Base-by-base conservation (phyloP, 805 yeast genomes). In the Danielia reshetovae region DNA sequence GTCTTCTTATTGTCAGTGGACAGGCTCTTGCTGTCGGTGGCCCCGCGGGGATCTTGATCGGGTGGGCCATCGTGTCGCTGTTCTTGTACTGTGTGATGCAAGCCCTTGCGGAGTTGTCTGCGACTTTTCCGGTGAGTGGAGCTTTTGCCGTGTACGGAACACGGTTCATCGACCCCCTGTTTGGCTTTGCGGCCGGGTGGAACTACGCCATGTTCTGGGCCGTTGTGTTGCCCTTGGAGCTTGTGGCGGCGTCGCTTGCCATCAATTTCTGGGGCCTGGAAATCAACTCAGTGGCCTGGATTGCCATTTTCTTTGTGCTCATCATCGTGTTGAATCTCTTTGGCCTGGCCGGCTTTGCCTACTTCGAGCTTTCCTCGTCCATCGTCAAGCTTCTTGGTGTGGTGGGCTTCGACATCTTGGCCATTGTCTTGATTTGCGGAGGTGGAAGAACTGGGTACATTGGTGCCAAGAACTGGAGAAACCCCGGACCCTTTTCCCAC, bases 111-210 rank as follows among this genome's bases (percentile, higher is more conserved):
- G 72, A 66, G 40, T 45, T 66, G 36, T 58, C 60, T n/a, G 54
- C 68, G 8, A 49, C 57, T 9, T 59, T 56, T 35, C 68, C 70
- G 3, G 65, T 65, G 13, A 51, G 60, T 7, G 72, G 72, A 8
- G 59, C 69, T 2, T 65, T 65, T 46, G 65, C 69, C 8, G 58
- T 66, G 3, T 64, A 62, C 36, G 62, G 69, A 23, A 58, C 61
- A 1, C 47, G 68, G 13, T 66, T 65, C 36, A 57, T 66, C n/a
- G 70, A 65, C 42, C 65, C 67, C 1, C 61, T 68, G 14, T 63
- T 65, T 57, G 72, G 72, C 5, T 65, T 65, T 41, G 72, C 72
- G n/a, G 61, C 58, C 35, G 72, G 69, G 12, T 64, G 67, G 65
- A 65, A 65, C 51, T 66, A 66, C 42, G 68, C 70, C 17, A 37